Evolutionary conservation across 2,329 filamentous ascomycete genomes (phyloP).

Genomic region (Cladosporium halotolerans): DNA sequence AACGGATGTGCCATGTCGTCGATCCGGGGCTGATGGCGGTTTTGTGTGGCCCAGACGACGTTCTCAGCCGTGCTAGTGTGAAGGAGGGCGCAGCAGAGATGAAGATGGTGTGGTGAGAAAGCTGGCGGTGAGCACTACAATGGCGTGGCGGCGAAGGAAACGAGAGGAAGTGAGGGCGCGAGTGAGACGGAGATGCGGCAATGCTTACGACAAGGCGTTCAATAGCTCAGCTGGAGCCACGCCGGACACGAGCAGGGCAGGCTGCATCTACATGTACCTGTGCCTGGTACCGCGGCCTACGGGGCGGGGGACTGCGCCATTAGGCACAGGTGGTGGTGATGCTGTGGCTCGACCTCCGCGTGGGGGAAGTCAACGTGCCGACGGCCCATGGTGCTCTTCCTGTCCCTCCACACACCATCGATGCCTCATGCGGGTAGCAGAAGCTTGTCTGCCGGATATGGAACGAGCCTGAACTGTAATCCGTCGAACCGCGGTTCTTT

Average conservation of each 20-base stretch:
- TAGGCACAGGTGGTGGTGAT: neutral
- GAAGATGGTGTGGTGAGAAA: neutral
- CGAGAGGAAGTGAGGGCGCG: neutral
- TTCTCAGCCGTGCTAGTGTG: neutral
- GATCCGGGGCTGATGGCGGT: neutral
- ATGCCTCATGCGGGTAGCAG: too few relatives aligned
- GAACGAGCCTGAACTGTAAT: neutral
- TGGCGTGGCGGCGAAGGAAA: neutral
- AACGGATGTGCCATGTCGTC: neutral
- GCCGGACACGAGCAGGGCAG: neutral
- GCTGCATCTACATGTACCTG: neutral
- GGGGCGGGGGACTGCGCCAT: neutral
- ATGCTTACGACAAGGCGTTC: slow-evolving; percentile 10
- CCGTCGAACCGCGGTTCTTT: neutral
- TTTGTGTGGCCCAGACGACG: neutral
- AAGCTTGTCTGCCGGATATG: too few relatives aligned
- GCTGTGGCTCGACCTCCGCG: neutral
- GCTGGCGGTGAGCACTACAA: neutral
- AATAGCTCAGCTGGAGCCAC: slow-evolving; percentile 1
- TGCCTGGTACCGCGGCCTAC: neutral
- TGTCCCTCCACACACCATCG: too few relatives aligned
- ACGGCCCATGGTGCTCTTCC: too few relatives aligned
- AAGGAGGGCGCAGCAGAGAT: slow-evolving; percentile 4
- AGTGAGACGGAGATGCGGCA: neutral
- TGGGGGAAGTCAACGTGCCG: too few relatives aligned